A percentile compares a stretch with the other conserved stretches of the same genome.
Conservation (phyloP, 2,329 filamentous ascomycete species). For the Diaporthe citrichinensis region DNA sequence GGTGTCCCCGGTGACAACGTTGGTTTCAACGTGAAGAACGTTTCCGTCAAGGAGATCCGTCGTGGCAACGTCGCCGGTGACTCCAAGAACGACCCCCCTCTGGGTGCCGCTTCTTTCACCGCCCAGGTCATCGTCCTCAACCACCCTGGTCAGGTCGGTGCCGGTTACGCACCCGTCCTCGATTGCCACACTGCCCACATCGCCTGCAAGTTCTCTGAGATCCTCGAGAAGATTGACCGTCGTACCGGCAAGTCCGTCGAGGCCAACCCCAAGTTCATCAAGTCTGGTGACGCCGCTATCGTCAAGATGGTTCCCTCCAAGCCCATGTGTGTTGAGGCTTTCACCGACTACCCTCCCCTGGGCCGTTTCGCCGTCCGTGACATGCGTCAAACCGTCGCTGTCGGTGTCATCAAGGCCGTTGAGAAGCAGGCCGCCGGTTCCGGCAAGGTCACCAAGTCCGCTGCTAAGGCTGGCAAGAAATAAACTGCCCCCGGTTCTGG, state of each 20-base stretch:
- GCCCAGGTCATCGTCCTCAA: constrained; percentile 99
- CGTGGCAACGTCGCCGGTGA: constrained; percentile 99
- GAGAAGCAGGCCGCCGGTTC: constrained; percentile 71
- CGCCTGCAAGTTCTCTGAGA: constrained; percentile 99
- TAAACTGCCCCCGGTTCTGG: constrained; percentile 60
- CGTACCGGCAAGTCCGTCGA: constrained; percentile 99
- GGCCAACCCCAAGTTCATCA: constrained; percentile 97
- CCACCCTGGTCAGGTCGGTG: constrained; percentile 99
- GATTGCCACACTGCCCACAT: constrained; percentile 99
- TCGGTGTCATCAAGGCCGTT: constrained; percentile 95
- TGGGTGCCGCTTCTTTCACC: constrained; percentile 93
- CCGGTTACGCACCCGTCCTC: constrained; percentile 98
- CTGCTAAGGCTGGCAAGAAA: constrained; percentile 82
- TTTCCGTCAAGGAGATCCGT: constrained; percentile 99
- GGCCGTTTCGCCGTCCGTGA: constrained; percentile 99
- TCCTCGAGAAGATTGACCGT: constrained; percentile 99
- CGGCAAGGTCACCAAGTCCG: constrained; percentile 80
- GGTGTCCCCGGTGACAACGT: constrained; percentile 99
- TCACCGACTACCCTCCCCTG: constrained; percentile 99
- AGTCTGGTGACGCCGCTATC: constrained; percentile 99
- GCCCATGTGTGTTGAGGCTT: constrained; percentile 99
- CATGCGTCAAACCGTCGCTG: constrained; percentile 92
- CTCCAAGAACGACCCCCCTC: constrained; percentile 99
- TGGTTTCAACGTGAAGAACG: constrained; percentile 99
- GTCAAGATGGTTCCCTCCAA: constrained; percentile 99